phyloP scores from a whole-genome alignment of 441 rosid genomes.

The Breynia disticha region DNA sequence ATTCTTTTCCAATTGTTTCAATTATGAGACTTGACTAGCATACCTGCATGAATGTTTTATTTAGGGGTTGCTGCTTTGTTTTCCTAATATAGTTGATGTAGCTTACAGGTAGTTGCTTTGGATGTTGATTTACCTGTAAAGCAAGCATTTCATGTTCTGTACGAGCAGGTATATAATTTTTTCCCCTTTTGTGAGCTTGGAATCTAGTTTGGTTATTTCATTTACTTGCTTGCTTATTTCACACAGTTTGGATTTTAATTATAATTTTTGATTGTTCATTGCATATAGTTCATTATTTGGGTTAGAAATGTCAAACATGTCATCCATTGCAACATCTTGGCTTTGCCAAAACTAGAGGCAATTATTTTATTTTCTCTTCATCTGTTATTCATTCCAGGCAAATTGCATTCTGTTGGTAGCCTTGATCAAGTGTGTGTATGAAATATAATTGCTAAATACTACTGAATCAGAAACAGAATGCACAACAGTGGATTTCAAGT shows the following conservation, averaged over 20 bases:
- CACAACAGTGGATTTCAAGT: not conserved
- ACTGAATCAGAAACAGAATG: not conserved
- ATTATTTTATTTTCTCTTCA: not conserved
- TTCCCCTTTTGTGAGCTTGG: no score
- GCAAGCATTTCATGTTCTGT: constrained; percentile 57
- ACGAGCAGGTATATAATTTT: constrained; percentile 43
- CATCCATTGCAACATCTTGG: not conserved
- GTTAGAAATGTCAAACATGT: not conserved
- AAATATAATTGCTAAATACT: not conserved
- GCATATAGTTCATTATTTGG: not conserved
- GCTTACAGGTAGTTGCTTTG: constrained; percentile 47
- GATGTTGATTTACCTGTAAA: constrained; percentile 54
- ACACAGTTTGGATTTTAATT: constrained; percentile 1
- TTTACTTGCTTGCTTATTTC: not conserved
- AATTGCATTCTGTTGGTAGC: not conserved
- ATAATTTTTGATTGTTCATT: not conserved
- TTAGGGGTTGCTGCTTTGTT: not conserved
- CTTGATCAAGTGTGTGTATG: not conserved
- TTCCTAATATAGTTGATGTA: constrained; percentile 6
- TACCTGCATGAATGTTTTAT: no score
- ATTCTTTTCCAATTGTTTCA: constrained; percentile 16
- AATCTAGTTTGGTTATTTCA: not conserved
- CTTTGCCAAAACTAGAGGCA: not conserved
- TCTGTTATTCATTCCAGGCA: not conserved
- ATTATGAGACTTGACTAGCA: not conserved